Percentiles rank a stretch among this genome's conserved stretches.
Evolutionary conservation across 2,329 filamentous ascomycete genomes (phyloP).

Genomic region (Aschersonia sp.): DNA sequence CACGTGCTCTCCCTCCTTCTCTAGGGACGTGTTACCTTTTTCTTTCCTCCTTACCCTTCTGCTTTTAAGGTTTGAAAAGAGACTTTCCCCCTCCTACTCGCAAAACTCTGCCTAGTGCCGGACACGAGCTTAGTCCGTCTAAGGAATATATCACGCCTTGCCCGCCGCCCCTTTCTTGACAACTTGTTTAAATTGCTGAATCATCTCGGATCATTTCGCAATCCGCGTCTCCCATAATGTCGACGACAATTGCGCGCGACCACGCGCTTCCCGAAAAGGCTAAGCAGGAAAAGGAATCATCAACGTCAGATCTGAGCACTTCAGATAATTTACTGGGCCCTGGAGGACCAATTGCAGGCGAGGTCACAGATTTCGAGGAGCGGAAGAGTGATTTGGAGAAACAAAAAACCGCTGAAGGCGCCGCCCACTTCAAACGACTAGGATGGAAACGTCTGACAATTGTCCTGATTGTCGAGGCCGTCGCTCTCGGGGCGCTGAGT

Average conservation of each 20-base stretch:
- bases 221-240: not conserved
- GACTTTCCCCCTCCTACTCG: not conserved
- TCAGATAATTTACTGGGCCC: slow-evolving; percentile 10
- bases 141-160: no score
- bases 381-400: slow-evolving; percentile 26
- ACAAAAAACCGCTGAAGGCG: slow-evolving; percentile 28
- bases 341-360: slow-evolving; percentile 13
- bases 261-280: slow-evolving; percentile 1
- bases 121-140: no score
- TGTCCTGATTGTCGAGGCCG: slow-evolving; percentile 41
- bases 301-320: slow-evolving; percentile 4
- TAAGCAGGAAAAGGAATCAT: slow-evolving; percentile 2
- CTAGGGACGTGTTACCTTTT: not conserved
- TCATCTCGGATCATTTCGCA: no score
- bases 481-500: slow-evolving; percentile 37
- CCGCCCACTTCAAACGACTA: slow-evolving; percentile 34
- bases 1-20: not conserved
- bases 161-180: no score
- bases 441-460: slow-evolving; percentile 43
- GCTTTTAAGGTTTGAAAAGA: not conserved
- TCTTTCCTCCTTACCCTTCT: not conserved
- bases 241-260: slow-evolving; percentile 2
- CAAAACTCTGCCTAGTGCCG: no score
- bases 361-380: slow-evolving; percentile 23
- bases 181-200: no score